Percentiles rank a stretch among this genome's conserved stretches.
Evolutionary conservation across 2,329 filamentous ascomycete species (phyloP).

Genomic region (Aspergillus udagawae): DNA sequence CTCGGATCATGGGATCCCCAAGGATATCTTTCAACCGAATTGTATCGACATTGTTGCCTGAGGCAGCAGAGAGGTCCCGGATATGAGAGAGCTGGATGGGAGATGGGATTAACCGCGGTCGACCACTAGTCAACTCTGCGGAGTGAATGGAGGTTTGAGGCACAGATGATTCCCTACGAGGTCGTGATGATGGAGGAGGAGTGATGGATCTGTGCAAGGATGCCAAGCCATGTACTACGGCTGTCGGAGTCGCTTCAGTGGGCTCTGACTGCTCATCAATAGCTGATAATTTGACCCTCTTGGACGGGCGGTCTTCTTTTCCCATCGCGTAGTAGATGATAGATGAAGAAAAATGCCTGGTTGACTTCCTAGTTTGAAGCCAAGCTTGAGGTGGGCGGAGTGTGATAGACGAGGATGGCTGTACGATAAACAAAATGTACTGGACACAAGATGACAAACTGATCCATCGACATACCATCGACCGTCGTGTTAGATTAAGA

Average conservation of each 20-base stretch:
- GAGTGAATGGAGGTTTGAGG: neutral
- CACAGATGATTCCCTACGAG: neutral
- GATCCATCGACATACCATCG: neutral
- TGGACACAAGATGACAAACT: neutral
- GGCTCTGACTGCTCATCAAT: neutral
- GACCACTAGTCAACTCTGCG: neutral
- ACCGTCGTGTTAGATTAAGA: neutral
- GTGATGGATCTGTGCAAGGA: slow-evolving; percentile 30
- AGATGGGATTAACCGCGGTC: slow-evolving; percentile 45
- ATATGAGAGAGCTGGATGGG: slow-evolving; percentile 71
- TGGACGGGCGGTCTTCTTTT: slow-evolving; percentile 6
- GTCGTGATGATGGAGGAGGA: slow-evolving; percentile 20
- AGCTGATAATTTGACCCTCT: slow-evolving; percentile 10
- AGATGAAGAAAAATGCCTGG: neutral
- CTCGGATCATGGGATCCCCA: slow-evolving; percentile 67
- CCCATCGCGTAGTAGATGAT: neutral
- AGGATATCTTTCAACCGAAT: slow-evolving; percentile 65
- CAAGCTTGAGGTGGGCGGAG: neutral
- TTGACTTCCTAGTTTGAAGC: neutral
- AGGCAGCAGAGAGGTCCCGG: slow-evolving; percentile 54
- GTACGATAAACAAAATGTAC: neutral
- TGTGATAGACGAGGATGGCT: neutral
- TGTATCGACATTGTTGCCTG: slow-evolving; percentile 60
- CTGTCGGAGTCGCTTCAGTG: neutral
- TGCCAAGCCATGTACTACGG: slow-evolving; percentile 8